Evolutionary conservation across 768 basidiomycete genomes (phyloP), one percentile per base, ranked within the genome.

Genomic region (Gautieria morchelliformis): DNA sequence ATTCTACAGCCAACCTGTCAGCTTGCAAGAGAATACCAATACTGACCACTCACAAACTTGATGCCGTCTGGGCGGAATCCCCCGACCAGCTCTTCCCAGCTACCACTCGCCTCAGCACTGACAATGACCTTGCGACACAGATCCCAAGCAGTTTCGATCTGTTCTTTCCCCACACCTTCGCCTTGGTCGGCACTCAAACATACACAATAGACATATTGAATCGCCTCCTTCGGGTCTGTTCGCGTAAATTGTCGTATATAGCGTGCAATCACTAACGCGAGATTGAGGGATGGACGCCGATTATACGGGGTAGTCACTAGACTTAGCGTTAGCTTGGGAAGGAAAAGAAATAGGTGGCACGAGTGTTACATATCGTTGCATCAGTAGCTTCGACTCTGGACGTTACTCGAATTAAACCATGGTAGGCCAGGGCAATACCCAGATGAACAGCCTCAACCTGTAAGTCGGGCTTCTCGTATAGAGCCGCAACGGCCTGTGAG

Each of bases 371-470:
- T 81, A 93, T 41, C 80, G 89, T 71, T 85, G 84, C 65, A 54
- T 95, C 92, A 1, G 89, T 88, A 4, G 86, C 84, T 66, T 93
- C 89, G 2, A 86, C 82, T 6, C 83, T 76, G 8, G 86, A 79
- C 6, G 95, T 88, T 0, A 94, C 83, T 10, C 93, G 81, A 20
- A 99, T 70, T 4, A 99, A 72, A 1, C 95, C 96, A 66, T 98
- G 93, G 67, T 98, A 99, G 0, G 90, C 83, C 55, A 99, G 75
- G 3, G 87, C 90, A 62, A 96, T 86, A 0, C 90, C 93, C 24
- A 97, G 77, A 69, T 99, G 96, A 4, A 98, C 88, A 0, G 93
- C 94, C 66, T 97, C 96, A 17, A 93, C 81, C 63, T 96, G 88
- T 17, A 89, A 87, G 61, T 89, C 86, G 51, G 81, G 79, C 62